Conservation (phyloP, 148 eudicot genomes). For the Chenopodium formosanum region DNA sequence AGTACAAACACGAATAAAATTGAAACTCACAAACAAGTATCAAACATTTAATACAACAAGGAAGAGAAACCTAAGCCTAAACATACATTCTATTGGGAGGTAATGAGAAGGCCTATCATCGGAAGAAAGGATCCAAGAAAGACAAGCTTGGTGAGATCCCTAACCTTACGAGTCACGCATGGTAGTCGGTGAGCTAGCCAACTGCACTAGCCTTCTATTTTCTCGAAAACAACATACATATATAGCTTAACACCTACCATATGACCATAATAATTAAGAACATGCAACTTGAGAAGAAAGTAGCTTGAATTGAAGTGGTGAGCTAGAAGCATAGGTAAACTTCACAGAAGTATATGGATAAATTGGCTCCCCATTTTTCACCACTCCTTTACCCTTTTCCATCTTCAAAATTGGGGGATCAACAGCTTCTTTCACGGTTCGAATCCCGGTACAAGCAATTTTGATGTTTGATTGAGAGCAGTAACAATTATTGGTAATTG, state of each 20-base stretch:
- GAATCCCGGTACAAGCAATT: conserved; percentile 22
- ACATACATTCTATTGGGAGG: no score
- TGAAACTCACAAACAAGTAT: no score
- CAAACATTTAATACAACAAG: no score
- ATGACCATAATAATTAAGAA: conserved; percentile 6
- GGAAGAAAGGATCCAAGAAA: no score
- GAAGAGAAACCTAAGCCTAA: no score
- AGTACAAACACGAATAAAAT: no score
- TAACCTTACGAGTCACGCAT: no score
- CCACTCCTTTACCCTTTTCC: conserved; percentile 18
- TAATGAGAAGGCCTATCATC: no score
- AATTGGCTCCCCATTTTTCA: conserved; percentile 23
- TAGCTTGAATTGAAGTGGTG: conserved; percentile 25
- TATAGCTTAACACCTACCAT: neutral
- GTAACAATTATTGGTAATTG: conserved; percentile 30
- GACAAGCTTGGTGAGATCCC: no score
- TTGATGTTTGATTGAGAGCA: conserved; percentile 26
- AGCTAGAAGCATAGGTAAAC: conserved; percentile 30
- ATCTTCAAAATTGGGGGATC: conserved; percentile 19
- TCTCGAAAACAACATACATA: neutral
- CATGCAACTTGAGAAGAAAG: conserved; percentile 34
- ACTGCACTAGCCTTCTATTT: no score
- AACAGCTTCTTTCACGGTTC: conserved; percentile 8
- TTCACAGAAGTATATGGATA: conserved; percentile 27
- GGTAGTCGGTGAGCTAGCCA: no score